Conservation (phyloP, 2,329 filamentous ascomycete genomes). For the Torrubiella hemipterigena region DNA sequence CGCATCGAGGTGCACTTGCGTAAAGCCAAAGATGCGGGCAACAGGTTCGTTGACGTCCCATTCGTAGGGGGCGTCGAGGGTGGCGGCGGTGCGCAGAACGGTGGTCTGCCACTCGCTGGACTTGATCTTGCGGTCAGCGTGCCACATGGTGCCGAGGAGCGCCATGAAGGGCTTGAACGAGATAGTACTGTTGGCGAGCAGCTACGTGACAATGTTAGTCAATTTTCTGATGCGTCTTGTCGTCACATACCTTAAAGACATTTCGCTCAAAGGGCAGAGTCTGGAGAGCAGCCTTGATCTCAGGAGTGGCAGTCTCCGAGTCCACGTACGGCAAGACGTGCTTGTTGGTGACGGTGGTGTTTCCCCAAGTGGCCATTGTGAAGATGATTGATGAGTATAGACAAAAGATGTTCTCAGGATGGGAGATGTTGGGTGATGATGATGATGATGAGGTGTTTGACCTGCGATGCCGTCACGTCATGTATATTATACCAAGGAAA, state of each 20-base stretch:
- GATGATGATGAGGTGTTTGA: neutral
- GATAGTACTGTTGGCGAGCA: conserved; percentile 1
- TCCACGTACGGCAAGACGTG: conserved; percentile 4
- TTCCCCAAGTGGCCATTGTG: conserved; percentile 1
- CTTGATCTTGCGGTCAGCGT: conserved; percentile 7
- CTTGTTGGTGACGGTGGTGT: conserved; percentile 2
- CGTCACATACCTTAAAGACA: neutral
- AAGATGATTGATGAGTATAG: too few relatives aligned
- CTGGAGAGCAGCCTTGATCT: conserved; percentile 3
- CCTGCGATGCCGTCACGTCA: neutral
- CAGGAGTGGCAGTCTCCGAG: conserved; percentile 2
- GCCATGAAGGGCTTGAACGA: conserved; percentile 8
- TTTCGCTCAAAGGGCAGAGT: conserved; percentile 5
- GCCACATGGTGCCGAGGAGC: conserved; percentile 5
- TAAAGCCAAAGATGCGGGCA: conserved; percentile 9
- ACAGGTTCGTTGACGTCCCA: conserved; percentile 14
- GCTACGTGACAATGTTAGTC: neutral
- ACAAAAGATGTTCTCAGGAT: too few relatives aligned
- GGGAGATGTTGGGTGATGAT: too few relatives aligned
- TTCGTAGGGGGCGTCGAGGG: conserved; percentile 11
- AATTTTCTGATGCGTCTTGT: neutral
- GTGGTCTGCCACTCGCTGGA: conserved; percentile 11
- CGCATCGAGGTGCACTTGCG: conserved; percentile 6
- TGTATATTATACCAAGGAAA: too few relatives aligned
- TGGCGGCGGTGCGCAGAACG: conserved; percentile 12